phyloP scores from a whole-genome alignment of 2,329 filamentous ascomycete genomes.

The Scytalidium lignicola region DNA sequence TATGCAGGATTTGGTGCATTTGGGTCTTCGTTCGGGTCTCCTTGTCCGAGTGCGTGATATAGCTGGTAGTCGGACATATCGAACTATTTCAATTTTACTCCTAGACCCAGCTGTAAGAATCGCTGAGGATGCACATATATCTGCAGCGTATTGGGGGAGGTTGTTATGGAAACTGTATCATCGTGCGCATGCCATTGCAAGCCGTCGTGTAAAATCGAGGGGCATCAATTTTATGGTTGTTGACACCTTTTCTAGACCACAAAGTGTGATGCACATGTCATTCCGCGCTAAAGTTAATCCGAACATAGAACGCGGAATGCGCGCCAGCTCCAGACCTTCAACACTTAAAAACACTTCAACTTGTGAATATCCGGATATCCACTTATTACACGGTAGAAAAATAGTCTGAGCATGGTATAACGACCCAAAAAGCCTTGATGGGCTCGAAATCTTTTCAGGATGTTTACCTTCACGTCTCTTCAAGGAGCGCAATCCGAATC shows the following conservation, averaged over 20 bases:
- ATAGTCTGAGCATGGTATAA: neutral
- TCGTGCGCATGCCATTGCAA: neutral
- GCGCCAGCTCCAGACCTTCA: neutral
- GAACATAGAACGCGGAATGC: neutral
- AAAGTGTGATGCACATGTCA: slow-evolving; percentile 3
- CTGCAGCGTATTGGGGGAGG: neutral
- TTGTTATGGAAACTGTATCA: neutral
- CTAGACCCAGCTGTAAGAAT: neutral
- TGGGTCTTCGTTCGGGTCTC: slow-evolving; percentile 48
- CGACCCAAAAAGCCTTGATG: neutral
- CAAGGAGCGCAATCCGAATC: slow-evolving; percentile 87
- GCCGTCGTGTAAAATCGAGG: neutral
- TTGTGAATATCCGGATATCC: neutral
- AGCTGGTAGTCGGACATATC: slow-evolving; percentile 51
- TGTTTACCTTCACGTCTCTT: slow-evolving; percentile 95
- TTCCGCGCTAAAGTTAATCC: slow-evolving; percentile 10
- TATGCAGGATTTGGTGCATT: slow-evolving; percentile 45
- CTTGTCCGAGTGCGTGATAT: slow-evolving; percentile 53
- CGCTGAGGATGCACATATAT: neutral
- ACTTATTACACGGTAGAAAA: neutral
- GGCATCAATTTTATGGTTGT: slow-evolving; percentile 5
- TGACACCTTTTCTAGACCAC: slow-evolving; percentile 17
- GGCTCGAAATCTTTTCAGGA: slow-evolving; percentile 35
- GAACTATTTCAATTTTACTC: neutral
- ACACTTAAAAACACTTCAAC: neutral